Conservation (phyloP, 495 filamentous ascomycete species). For the Xylaria curta region DNA sequence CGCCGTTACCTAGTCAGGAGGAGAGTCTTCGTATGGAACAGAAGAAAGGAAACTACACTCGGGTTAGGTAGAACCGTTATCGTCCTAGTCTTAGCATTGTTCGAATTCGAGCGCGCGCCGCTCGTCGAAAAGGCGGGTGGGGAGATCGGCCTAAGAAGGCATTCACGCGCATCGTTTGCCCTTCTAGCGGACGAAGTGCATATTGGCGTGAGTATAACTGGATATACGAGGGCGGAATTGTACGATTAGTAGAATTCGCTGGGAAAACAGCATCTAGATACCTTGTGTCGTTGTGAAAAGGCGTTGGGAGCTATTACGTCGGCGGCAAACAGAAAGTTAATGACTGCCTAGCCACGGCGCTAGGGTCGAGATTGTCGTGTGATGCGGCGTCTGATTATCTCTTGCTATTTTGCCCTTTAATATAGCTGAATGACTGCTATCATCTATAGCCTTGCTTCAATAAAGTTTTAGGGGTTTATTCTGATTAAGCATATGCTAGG, state of each 20-base stretch:
- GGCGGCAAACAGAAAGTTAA: background rate
- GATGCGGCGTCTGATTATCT: background rate
- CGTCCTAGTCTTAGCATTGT: background rate
- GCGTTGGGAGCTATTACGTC: constrained; percentile 1
- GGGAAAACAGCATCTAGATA: constrained; percentile 15
- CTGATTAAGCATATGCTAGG: background rate
- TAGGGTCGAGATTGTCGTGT: background rate
- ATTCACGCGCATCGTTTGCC: background rate
- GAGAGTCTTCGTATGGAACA: constrained; percentile 81
- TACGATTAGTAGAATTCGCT: constrained; percentile 6
- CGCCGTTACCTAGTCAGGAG: constrained; percentile 79
- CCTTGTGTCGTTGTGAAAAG: constrained; percentile 8
- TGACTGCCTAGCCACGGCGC: background rate
- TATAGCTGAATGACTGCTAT: background rate
- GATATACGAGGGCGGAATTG: background rate
- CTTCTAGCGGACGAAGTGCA: background rate
- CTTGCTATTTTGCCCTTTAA: background rate
- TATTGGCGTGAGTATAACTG: background rate
- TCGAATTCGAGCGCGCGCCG: background rate
- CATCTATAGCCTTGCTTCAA: background rate
- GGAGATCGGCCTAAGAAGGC: no score
- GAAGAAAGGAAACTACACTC: constrained; percentile 66
- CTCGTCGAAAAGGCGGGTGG: no score
- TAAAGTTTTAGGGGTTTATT: background rate
- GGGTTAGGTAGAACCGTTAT: constrained; percentile 46